Base-by-base conservation (phyloP, 176 grass and related monocot species). In the Musa acuminata region DNA sequence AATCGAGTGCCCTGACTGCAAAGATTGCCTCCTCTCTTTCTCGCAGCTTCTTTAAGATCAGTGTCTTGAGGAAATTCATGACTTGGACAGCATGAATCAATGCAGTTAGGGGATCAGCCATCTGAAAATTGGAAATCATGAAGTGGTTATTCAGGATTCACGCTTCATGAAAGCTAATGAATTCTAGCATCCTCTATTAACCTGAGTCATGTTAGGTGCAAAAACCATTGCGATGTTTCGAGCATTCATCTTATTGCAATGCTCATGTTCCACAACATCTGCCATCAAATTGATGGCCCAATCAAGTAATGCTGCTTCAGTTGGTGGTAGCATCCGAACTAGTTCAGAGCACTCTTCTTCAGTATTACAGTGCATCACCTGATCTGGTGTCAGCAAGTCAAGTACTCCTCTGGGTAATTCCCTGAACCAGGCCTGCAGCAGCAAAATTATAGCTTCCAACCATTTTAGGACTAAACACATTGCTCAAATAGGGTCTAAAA, bases 181-280 rank as follows among this genome's bases (percentile, higher is more conserved):
- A 16, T n/a, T 43, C 49, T 52, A 73, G 49, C 11, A 9, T 52
- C 55, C 73, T 64, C 50, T 54, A 76, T 54, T 69, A 86, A 97
- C 94, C 94, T 92, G 87, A 86, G 94, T 93, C 94, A 97, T 97
- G 83, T 97, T 97, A 13, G 94, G 94, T 9, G 94, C 94, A 78
- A 97, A 97, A 87, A 97, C 94, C 85, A 92, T 97, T 21, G 94
- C 94, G 12, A 97, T 87, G 21, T 90, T 97, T 72, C 90, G 62
- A 55, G 94, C 94, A 70, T 97, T 93, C 94, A 97, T 97, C 79
- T 97, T 97, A 75, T 97, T 97, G 79, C 82, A 72, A 19, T 81
- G 87, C 76, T 97, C 94, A 50, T 87, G 80, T 65, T 90, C 89
- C 68, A 91, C 90, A 48, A 93, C 85, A 87, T 93, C 94, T 1